Evolutionary conservation across 2,329 filamentous ascomycete species (phyloP).

Genomic region (Achaetomium macrosporum): DNA sequence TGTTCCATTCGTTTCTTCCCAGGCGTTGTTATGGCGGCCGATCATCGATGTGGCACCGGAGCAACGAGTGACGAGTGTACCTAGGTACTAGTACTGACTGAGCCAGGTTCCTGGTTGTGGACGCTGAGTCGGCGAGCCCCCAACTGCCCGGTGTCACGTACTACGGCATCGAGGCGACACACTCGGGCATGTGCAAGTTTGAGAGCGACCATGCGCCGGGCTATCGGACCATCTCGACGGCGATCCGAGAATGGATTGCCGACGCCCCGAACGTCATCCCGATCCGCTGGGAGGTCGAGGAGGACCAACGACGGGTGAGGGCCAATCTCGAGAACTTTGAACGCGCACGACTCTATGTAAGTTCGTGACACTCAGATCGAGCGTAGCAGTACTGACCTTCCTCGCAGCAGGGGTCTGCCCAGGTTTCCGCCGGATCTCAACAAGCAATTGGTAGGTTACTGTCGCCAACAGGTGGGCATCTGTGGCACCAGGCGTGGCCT

Average conservation of each 20-base stretch:
- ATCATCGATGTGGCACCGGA: not conserved
- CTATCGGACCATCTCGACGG: constrained; percentile 48
- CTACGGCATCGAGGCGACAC: constrained; percentile 69
- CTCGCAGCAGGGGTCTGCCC: constrained; percentile 1
- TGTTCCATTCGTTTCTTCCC: not conserved
- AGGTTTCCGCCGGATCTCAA: constrained; percentile 1
- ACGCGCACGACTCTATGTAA: constrained; percentile 38
- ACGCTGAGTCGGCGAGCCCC: constrained; percentile 63
- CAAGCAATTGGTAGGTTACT: constrained; percentile 21
- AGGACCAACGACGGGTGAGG: constrained; percentile 43
- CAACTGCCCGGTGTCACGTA: constrained; percentile 63
- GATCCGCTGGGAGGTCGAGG: constrained; percentile 56
- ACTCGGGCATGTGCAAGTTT: constrained; percentile 69
- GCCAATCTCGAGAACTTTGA: constrained; percentile 42
- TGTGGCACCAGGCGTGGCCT: not conserved
- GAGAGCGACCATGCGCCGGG: constrained; percentile 58
- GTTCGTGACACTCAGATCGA: constrained; percentile 11
- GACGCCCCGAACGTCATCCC: constrained; percentile 50
- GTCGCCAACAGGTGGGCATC: not conserved
- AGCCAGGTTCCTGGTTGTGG: constrained; percentile 55
- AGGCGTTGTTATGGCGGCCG: no score
- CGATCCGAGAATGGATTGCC: constrained; percentile 46
- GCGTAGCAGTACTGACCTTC: not conserved
- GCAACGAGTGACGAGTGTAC: not conserved
- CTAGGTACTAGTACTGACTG: constrained; percentile 5